Evolutionary conservation across 495 filamentous ascomycete genomes (phyloP).

Genomic region (Astrothelium macrocarpum): DNA sequence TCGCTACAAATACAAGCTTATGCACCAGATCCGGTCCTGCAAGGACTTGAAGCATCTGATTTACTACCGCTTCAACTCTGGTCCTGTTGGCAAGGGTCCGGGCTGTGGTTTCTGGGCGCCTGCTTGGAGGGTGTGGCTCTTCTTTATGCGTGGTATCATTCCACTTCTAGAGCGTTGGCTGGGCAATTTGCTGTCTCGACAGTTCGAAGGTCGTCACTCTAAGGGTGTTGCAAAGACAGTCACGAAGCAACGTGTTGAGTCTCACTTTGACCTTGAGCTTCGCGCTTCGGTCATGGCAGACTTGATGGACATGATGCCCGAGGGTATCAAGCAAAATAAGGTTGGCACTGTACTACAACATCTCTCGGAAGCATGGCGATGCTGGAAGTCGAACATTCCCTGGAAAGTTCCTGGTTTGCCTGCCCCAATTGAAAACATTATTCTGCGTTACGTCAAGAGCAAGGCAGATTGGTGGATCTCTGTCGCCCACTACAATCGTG

Average conservation of each 20-base stretch:
- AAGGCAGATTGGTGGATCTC: constrained; percentile 99
- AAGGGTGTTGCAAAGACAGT: constrained; percentile 99
- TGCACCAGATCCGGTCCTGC: constrained; percentile 99
- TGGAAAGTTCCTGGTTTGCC: constrained; percentile 98
- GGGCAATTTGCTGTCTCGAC: constrained; percentile 88
- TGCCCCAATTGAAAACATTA: constrained; percentile 96
- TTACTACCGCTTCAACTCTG: constrained; percentile 98
- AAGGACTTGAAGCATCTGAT: constrained; percentile 99
- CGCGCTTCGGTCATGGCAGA: constrained; percentile 98
- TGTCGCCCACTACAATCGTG: constrained; percentile 96
- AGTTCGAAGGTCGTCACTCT: constrained; percentile 97
- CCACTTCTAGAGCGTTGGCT: constrained; percentile 96
- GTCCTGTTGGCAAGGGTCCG: constrained; percentile 93
- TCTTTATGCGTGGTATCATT: constrained; percentile 99
- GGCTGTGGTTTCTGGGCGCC: constrained; percentile 99
- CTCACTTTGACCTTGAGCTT: constrained; percentile 95
- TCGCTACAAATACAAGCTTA: constrained; percentile 99
- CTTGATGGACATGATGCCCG: constrained; percentile 99
- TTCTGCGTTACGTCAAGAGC: constrained; percentile 94
- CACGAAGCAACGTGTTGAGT: constrained; percentile 98
- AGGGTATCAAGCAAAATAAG: constrained; percentile 99
- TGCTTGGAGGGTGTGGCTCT: constrained; percentile 98
- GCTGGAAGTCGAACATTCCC: constrained; percentile 99
- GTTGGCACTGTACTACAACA: constrained; percentile 97
- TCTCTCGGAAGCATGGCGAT: constrained; percentile 95